Percentiles rank a stretch among this genome's conserved stretches.
Conservation (phyloP, 352 stramenopile species). For the Globisporangium cederbergense region DNA sequence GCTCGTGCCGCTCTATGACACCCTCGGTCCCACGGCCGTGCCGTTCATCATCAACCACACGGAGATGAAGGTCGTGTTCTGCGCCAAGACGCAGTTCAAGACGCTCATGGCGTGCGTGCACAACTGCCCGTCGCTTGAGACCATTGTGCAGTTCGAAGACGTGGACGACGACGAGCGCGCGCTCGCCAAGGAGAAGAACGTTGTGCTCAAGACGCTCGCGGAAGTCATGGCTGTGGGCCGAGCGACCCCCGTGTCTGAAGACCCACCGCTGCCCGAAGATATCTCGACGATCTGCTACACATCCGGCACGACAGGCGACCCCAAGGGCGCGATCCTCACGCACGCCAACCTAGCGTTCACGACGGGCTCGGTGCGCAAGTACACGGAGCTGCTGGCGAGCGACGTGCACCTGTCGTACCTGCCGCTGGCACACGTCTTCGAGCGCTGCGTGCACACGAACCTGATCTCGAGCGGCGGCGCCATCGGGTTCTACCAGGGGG, state of each 20-base stretch:
- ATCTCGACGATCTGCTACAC: slow-evolving; percentile 91
- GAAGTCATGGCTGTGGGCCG: slow-evolving; percentile 35
- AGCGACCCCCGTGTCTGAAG: slow-evolving; percentile 34
- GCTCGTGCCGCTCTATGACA: slow-evolving; percentile 49
- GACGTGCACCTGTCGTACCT: slow-evolving; percentile 90
- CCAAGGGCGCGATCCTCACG: slow-evolving; percentile 62
- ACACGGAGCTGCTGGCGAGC: slow-evolving; percentile 13
- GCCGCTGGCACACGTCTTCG: slow-evolving; percentile 93
- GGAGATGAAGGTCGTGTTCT: slow-evolving; percentile 63
- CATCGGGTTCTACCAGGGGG: slow-evolving; percentile 91
- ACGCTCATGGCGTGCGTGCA: slow-evolving; percentile 33
- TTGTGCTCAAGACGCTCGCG: slow-evolving; percentile 10
- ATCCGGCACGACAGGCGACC: slow-evolving; percentile 62
- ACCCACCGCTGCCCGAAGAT: slow-evolving; percentile 57
- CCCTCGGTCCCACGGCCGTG: slow-evolving; percentile 48
- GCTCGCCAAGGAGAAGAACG: background rate
- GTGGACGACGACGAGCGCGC: slow-evolving; percentile 16
- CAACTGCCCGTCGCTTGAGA: slow-evolving; percentile 45
- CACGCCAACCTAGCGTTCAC: slow-evolving; percentile 43
- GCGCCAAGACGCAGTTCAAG: slow-evolving; percentile 41
- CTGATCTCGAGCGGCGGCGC: slow-evolving; percentile 69
- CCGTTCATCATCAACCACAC: slow-evolving; percentile 75
- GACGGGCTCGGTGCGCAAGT: slow-evolving; percentile 8
- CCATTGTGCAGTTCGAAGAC: slow-evolving; percentile 48
- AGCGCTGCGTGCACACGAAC: slow-evolving; percentile 61